Conservation (phyloP, 176 grass and related monocot genomes). For the Oryza punctata region DNA sequence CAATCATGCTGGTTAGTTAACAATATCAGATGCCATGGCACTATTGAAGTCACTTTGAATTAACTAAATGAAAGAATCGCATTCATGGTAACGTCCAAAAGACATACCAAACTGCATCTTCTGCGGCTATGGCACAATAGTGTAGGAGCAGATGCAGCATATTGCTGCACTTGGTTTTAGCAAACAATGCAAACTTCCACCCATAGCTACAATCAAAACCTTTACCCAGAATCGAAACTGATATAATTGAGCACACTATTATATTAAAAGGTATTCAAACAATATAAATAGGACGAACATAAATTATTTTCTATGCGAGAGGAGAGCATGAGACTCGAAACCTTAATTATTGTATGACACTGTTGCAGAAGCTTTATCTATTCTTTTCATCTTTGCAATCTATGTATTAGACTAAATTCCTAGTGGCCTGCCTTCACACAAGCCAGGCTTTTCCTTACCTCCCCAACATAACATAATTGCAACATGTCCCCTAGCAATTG, state of each 20-base stretch:
- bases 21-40: background rate
- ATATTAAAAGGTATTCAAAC: background rate
- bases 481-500: slow-evolving; percentile 42
- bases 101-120: slow-evolving; percentile 4
- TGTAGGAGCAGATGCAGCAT: background rate
- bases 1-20: background rate
- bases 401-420: background rate
- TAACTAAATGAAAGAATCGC: slow-evolving; percentile 21
- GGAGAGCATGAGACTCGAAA: background rate
- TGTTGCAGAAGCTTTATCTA: background rate
- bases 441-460: slow-evolving; percentile 21
- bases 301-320: background rate
- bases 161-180: background rate
- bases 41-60: slow-evolving; percentile 17
- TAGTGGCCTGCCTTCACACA: background rate
- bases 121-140: background rate
- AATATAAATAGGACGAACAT: background rate
- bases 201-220: background rate
- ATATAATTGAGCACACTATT: background rate
- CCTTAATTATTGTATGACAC: background rate
- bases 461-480: slow-evolving; percentile 41
- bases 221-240: background rate
- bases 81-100: background rate
- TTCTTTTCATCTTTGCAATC: slow-evolving; percentile 8
- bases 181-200: background rate